A percentile compares a stretch with the other conserved stretches of the same genome.
phyloP scores from a whole-genome alignment of 257 asterid species.

The Cinchona pubescens region DNA sequence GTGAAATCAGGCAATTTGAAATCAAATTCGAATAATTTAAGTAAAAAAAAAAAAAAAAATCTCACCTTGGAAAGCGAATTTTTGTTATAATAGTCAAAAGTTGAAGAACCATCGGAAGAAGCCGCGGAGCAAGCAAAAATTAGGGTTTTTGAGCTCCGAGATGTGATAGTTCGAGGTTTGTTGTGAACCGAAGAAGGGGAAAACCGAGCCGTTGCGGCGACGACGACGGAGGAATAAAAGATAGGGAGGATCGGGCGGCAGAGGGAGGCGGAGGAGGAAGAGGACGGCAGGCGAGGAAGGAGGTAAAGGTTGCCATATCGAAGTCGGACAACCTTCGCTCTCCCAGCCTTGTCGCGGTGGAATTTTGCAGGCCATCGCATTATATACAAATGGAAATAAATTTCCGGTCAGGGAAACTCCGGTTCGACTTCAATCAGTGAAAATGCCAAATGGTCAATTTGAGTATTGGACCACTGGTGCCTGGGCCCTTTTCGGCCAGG shows the following conservation, averaged over 20 bases:
- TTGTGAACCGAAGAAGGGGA: slow-evolving; percentile 18
- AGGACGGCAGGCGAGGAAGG: slow-evolving; percentile 41
- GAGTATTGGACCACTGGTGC: too few species aligned
- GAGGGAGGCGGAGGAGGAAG: slow-evolving; percentile 27
- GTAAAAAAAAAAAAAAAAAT: too few species aligned
- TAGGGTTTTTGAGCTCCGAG: slow-evolving; percentile 27
- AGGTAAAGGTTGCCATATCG: slow-evolving; percentile 79
- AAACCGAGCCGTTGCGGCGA: slow-evolving; percentile 16
- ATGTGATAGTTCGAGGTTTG: slow-evolving; percentile 7
- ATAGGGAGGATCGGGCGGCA: slow-evolving; percentile 2
- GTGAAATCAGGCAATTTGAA: not conserved
- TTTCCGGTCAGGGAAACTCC: too few species aligned
- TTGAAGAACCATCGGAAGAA: slow-evolving; percentile 38
- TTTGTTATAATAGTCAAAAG: slow-evolving; percentile 26
- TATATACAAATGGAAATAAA: too few species aligned
- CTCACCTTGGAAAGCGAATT: slow-evolving; percentile 53
- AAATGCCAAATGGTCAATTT: too few species aligned
- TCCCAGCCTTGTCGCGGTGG: too few species aligned
- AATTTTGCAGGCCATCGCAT: too few species aligned
- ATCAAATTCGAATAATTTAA: not conserved
- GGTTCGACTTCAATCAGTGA: too few species aligned
- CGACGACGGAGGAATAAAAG: slow-evolving; percentile 20
- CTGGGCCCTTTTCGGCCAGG: too few species aligned
- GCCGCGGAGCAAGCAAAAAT: slow-evolving; percentile 34
- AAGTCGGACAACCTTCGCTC: slow-evolving; percentile 35